Base-by-base conservation (phyloP, 139 green algal species). In the Gonium pectorale region DNA sequence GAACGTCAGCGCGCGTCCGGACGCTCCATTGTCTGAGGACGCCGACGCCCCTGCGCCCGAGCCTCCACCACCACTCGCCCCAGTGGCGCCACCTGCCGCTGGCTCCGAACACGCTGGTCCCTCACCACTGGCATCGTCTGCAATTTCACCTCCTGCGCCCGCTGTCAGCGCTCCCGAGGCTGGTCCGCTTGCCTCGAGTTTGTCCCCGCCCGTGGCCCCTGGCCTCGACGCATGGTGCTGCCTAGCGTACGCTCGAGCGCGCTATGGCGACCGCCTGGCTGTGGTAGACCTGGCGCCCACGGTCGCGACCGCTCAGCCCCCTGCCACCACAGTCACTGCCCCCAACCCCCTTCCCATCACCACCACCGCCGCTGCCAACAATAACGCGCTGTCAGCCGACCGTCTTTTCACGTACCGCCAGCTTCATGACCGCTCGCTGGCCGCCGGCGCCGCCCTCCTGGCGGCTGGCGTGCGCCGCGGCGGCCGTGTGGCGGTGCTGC, bases 401-500 rank as follows among this genome's bases (percentile, higher is more conserved):
- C 72, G 59, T 1, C 49, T 89, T n/a, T 51, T 91, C 29, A 90
- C 87, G 0, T 93, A 93, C 52, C 22, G 3, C 2, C 63, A 88
- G 49, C 81, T 93, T 9, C 69, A 88, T 29, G 51, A 64, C 3
- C 90, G 88, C 26, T 40, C 78, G 4, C 44, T 87, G 29, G 33
- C 37, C 38, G 69, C 92, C 0, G 93, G 91, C 0, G 29, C 21
- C 15, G 67, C 26, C n/a, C 86, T 95, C 67, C 33, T 64, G 21
- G 27, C 44, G 0, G 43, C 70, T 7, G 89, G 92, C 15, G 49
- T 91, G 15, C 66, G 67, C 4, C 68, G 87, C 2, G 92, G 92
- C 49, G 86, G 83, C n/a, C 90, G 91, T 9, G 69, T 98, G 3
- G 95, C 84, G 6, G 75, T 97, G 11, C 86, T 96, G 72, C 87